Conservation (phyloP, 805 yeast genomes). For the Candida boleticola region DNA sequence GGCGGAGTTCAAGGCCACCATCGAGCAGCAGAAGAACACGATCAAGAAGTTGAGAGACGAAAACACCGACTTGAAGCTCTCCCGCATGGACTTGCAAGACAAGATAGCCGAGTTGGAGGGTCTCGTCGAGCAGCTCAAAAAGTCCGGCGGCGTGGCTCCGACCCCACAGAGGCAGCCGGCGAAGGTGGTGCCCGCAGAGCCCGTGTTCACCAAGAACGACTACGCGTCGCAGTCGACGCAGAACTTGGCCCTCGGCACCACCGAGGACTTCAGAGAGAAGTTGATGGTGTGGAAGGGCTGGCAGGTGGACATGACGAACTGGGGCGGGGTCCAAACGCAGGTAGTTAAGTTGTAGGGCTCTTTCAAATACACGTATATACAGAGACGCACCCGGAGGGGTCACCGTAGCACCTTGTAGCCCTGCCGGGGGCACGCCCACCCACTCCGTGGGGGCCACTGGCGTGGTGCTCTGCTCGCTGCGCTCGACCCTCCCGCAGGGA, state of each 20-base stretch:
- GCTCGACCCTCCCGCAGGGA: no score
- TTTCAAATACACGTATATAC: background rate
- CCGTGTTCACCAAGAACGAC: constrained; percentile 26
- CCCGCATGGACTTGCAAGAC: constrained; percentile 37
- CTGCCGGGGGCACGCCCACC: no score
- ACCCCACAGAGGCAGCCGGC: constrained; percentile 1
- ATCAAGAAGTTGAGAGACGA: constrained; percentile 39
- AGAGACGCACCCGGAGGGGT: no score
- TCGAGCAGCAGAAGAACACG: constrained; percentile 31
- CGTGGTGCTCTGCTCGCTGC: no score
- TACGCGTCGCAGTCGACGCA: constrained; percentile 28
- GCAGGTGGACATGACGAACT: constrained; percentile 81
- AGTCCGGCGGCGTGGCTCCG: background rate
- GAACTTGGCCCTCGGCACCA: constrained; percentile 12
- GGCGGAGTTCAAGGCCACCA: constrained; percentile 19
- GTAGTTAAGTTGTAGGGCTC: background rate
- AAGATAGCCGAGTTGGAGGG: constrained; percentile 28
- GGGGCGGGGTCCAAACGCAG: constrained; percentile 65
- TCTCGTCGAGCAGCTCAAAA: constrained; percentile 15
- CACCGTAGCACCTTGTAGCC: no score
- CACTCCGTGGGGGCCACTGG: no score
- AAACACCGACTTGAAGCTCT: constrained; percentile 40
- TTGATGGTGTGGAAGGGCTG: constrained; percentile 76
- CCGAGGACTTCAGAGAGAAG: constrained; percentile 53
- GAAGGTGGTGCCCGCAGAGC: constrained; percentile 25